These are phyloP conservation scores for Xylariales sp. DNA, from an alignment of 2,329 filamentous ascomycete genomes.

Conservation along the genomic window DNA sequence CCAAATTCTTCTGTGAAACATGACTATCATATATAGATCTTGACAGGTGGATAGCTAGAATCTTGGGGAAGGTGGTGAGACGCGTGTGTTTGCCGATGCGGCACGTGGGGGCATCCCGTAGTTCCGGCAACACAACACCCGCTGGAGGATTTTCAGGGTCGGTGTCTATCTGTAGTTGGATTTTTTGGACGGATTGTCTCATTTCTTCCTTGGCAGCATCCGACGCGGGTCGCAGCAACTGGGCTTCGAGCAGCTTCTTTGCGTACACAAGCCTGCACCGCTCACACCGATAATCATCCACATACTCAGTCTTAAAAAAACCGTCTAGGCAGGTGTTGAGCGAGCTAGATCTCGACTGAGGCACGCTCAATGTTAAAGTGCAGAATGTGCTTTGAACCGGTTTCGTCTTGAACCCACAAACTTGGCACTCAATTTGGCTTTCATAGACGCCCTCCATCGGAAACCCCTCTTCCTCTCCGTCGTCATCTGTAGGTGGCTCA, in stretches of 20 bases:
- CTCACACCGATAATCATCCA: conserved; percentile 97
- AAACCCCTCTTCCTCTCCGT: conserved; percentile 74
- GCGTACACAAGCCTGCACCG: conserved; percentile 89
- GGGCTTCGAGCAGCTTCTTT: conserved; percentile 69
- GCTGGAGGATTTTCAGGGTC: conserved; percentile 83
- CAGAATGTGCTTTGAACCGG: conserved; percentile 87
- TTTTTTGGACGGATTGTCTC: conserved; percentile 69
- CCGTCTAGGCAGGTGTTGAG: conserved; percentile 91
- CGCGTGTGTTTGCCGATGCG: conserved; percentile 89
- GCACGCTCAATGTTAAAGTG: conserved; percentile 91
- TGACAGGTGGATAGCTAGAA: conserved; percentile 91
- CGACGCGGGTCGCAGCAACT: conserved; percentile 66
- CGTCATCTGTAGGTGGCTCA: conserved; percentile 42
- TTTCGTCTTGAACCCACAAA: conserved; percentile 89
- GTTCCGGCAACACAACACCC: conserved; percentile 79
- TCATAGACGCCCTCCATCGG: conserved; percentile 92
- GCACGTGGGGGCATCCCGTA: conserved; percentile 79
- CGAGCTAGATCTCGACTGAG: conserved; percentile 82
- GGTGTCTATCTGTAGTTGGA: conserved; percentile 76
- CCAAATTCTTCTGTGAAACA: conserved; percentile 89
- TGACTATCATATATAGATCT: conserved; percentile 89
- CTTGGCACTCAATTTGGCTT: conserved; percentile 94
- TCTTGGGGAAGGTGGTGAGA: conserved; percentile 87
- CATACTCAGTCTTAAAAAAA: conserved; percentile 93
- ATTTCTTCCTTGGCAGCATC: conserved; percentile 63